phyloP scores from a whole-genome alignment of 1,284 basidiomycete species.

The Xanthoconium separans region DNA sequence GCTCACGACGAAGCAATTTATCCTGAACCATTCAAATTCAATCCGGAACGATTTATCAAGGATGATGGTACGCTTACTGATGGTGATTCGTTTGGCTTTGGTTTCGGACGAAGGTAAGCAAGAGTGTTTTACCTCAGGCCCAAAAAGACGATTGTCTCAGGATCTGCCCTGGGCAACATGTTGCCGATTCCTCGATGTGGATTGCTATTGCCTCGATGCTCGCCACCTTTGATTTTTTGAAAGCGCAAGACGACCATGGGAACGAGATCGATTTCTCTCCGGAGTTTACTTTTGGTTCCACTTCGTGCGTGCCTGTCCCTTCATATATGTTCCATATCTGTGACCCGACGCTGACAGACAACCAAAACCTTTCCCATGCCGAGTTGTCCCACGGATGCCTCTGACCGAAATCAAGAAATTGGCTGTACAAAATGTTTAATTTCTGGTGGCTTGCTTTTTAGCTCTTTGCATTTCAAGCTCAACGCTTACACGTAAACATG shows the following conservation, averaged over 20 bases:
- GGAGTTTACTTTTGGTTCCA: slow-evolving; percentile 12
- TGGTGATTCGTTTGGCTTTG: slow-evolving; percentile 40
- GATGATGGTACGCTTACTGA: slow-evolving; percentile 25
- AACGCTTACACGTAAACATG: neutral
- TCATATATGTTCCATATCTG: neutral
- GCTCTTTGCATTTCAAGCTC: neutral
- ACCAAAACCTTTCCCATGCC: slow-evolving; percentile 23
- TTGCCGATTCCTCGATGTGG: slow-evolving; percentile 38
- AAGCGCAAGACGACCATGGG: slow-evolving; percentile 22
- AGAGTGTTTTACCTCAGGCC: neutral
- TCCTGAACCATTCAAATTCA: slow-evolving; percentile 42
- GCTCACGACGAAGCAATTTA: slow-evolving; percentile 43
- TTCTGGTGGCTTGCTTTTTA: neutral
- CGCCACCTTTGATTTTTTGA: slow-evolving; percentile 21
- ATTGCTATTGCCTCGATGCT: slow-evolving; percentile 27
- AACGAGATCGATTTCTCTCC: slow-evolving; percentile 22
- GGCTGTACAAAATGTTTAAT: slow-evolving; percentile 7
- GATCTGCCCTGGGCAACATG: slow-evolving; percentile 34
- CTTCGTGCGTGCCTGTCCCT: slow-evolving; percentile 15
- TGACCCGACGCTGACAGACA: slow-evolving; percentile 12
- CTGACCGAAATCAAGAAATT: slow-evolving; percentile 8
- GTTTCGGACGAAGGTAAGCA: slow-evolving; percentile 44
- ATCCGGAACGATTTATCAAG: slow-evolving; percentile 42
- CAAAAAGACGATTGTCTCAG: slow-evolving; percentile 6
- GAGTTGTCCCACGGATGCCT: slow-evolving; percentile 19